Percentiles rank a stretch among this genome's conserved stretches.
Evolutionary conservation across 2,329 filamentous ascomycete genomes (phyloP).

Genomic region (Alternaria sp.): DNA sequence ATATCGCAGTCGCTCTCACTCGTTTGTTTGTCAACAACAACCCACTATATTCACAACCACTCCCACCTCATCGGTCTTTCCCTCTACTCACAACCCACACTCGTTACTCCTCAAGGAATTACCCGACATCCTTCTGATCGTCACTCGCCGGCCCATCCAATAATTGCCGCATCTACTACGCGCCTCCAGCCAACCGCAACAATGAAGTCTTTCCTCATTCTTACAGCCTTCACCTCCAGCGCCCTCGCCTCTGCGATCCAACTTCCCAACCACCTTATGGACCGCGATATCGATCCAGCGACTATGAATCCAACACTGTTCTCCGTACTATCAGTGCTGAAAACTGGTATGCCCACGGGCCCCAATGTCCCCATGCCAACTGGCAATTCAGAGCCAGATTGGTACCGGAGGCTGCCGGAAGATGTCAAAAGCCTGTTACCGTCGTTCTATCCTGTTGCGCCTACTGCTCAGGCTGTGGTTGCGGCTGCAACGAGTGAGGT

Average conservation of each 20-base stretch:
- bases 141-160: neutral
- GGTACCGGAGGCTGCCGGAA: slow-evolving; percentile 23
- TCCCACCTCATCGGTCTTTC: neutral
- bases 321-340: slow-evolving; percentile 26
- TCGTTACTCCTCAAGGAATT: neutral
- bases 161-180: neutral
- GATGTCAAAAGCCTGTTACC: slow-evolving; percentile 23
- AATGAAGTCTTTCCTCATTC: slow-evolving; percentile 16
- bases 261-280: neutral
- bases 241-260: neutral
- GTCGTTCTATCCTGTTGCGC: slow-evolving; percentile 18
- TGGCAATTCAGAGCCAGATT: slow-evolving; percentile 17
- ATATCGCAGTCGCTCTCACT: slow-evolving; percentile 2
- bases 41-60: neutral
- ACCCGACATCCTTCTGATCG: neutral
- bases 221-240: slow-evolving; percentile 4
- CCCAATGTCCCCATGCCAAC: slow-evolving; percentile 12
- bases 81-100: neutral
- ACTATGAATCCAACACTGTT: slow-evolving; percentile 24
- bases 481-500: neutral
- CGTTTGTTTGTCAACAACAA: slow-evolving; percentile 22
- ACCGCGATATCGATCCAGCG: slow-evolving; percentile 20
- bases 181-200: neutral
- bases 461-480: neutral
- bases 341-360: slow-evolving; percentile 22